Evolutionary conservation across 805 yeast genomes (phyloP).

Genomic region (Yarrowia sp.): DNA sequence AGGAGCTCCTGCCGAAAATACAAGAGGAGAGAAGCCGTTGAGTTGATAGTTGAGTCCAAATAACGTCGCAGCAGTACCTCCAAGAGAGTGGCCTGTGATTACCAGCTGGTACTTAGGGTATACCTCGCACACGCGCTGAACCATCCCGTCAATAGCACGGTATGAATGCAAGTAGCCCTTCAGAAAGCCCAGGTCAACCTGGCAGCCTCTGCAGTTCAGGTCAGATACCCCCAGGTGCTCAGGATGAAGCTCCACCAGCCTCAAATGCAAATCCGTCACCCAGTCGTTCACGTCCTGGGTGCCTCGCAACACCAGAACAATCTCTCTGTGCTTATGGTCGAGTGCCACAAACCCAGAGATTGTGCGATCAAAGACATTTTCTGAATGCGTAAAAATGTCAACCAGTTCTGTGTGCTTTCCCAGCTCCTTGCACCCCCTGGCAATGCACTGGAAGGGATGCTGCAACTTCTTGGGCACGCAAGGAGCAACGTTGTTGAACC

Average conservation of each 20-base stretch:
- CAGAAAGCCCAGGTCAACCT: neutral
- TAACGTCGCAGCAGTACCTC: conserved; percentile 7
- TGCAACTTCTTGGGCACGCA: neutral
- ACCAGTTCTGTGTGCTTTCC: conserved; percentile 8
- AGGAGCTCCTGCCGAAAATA: neutral
- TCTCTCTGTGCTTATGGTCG: neutral
- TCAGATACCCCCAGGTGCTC: neutral
- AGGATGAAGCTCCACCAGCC: neutral
- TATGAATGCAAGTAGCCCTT: neutral
- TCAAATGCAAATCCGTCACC: neutral
- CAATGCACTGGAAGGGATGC: conserved; percentile 8
- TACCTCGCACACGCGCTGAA: neutral
- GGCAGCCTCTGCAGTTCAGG: neutral
- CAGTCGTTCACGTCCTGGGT: conserved; percentile 9
- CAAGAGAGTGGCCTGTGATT: neutral
- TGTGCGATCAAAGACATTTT: neutral
- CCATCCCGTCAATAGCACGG: neutral
- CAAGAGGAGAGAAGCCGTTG: neutral
- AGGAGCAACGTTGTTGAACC: conserved; percentile 20
- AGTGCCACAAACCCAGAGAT: conserved; percentile 15
- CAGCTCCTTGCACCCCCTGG: conserved; percentile 1
- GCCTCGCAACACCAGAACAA: neutral
- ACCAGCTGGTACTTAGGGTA: neutral
- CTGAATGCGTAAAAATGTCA: conserved; percentile 1
- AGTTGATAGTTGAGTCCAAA: conserved; percentile 12